phyloP scores from a whole-genome alignment of 306 rosid species.

The Pyrus pyrifolia region DNA sequence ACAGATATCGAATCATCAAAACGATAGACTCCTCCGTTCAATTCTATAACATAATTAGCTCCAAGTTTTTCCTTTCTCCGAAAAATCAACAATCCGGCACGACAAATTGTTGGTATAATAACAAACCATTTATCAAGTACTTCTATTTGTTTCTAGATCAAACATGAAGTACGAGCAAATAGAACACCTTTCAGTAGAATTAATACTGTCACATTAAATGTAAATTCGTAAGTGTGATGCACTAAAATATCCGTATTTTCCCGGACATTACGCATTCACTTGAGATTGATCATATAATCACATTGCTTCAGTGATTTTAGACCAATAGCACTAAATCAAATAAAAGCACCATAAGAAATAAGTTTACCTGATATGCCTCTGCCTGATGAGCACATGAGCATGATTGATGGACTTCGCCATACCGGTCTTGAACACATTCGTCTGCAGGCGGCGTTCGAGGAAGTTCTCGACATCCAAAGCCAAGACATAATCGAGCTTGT shows the following conservation, averaged over 20 bases:
- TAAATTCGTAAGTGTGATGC: no score
- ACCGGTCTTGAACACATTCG: conserved; percentile 5
- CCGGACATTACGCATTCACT: not conserved
- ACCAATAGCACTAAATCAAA: not conserved
- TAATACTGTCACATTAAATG: no score
- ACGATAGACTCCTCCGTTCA: no score
- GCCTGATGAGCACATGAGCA: conserved; percentile 16
- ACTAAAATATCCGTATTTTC: no score
- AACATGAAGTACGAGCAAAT: no score
- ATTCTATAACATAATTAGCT: no score
- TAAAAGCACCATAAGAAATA: not conserved
- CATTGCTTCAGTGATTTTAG: not conserved
- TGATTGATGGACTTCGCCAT: conserved; percentile 10
- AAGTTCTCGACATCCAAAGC: conserved; percentile 19
- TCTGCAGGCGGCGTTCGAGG: conserved; percentile 12
- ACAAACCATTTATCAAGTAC: no score
- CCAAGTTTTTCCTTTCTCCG: no score
- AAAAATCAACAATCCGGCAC: no score
- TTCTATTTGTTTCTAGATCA: no score
- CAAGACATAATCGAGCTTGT: conserved; percentile 18
- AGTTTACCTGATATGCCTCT: conserved; percentile 6
- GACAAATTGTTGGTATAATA: no score
- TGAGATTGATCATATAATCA: not conserved
- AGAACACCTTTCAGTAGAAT: no score
- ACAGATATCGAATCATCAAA: not conserved